Evolutionary conservation across 108 stramenopile species (phyloP).

Genomic region (Cyclotella kingstonii): DNA sequence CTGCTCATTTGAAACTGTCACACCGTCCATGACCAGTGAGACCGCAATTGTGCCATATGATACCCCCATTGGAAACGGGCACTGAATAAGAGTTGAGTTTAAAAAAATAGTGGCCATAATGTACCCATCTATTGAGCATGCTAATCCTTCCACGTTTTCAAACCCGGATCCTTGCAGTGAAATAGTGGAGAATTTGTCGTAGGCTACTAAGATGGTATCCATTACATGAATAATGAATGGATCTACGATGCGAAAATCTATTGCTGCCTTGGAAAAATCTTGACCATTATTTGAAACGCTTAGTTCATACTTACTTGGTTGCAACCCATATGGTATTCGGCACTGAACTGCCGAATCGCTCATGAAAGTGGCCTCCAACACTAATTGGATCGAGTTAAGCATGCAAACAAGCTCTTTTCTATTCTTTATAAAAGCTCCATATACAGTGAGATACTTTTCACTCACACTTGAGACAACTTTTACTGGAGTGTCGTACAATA

Average conservation of each 20-base stretch:
- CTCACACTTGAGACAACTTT: conserved; percentile 8
- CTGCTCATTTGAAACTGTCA: neutral
- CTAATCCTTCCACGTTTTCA: conserved; percentile 20
- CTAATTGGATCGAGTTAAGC: neutral
- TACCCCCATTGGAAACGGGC: too few relatives aligned
- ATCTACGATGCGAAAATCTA: conserved; percentile 20
- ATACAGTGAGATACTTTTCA: conserved; percentile 6
- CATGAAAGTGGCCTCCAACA: conserved; percentile 21
- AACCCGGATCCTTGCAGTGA: conserved; percentile 19
- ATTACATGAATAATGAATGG: conserved; percentile 22
- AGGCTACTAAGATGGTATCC: conserved; percentile 10
- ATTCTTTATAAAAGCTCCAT: conserved; percentile 16
- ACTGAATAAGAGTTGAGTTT: too few relatives aligned
- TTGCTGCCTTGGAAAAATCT: conserved; percentile 17
- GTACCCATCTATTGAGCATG: conserved; percentile 21
- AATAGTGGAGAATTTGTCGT: conserved; percentile 6
- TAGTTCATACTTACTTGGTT: conserved; percentile 20
- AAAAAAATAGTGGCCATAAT: conserved; percentile 2
- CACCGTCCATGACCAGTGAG: too few relatives aligned
- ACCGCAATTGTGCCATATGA: too few relatives aligned
- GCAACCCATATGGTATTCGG: conserved; percentile 15
- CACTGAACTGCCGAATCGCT: conserved; percentile 16
- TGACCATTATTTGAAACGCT: conserved; percentile 32
- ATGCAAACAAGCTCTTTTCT: conserved; percentile 20
- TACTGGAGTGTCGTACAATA: conserved; percentile 3